These are phyloP conservation scores for Alternaria arbusti DNA, from an alignment of 2,329 filamentous ascomycete genomes.

Conservation along the genomic window DNA sequence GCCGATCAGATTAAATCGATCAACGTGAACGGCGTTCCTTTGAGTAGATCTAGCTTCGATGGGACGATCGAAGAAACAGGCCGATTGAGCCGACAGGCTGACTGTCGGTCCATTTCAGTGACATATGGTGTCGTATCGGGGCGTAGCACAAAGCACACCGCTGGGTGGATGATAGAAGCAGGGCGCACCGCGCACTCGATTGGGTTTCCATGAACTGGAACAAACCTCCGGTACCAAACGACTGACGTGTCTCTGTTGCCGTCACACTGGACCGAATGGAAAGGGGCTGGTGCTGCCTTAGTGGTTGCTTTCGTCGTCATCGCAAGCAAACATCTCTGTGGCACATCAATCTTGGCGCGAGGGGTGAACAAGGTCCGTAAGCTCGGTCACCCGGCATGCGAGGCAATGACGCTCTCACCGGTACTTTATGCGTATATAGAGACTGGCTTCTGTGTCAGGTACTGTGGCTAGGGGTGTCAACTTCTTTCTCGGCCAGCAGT, in stretches of 20 bases:
- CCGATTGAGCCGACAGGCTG: background rate
- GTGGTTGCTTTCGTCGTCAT: background rate
- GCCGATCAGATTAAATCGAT: background rate
- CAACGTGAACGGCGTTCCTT: background rate
- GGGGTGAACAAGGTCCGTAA: too few relatives aligned
- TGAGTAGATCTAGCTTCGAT: background rate
- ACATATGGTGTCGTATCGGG: background rate
- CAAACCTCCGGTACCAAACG: background rate
- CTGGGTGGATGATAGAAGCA: background rate
- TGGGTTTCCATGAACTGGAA: background rate
- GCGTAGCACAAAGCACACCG: background rate
- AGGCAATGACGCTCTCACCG: background rate
- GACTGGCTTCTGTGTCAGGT: background rate
- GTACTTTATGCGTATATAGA: background rate
- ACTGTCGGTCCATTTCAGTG: background rate
- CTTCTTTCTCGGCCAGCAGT: background rate
- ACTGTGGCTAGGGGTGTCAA: background rate
- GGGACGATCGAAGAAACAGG: background rate
- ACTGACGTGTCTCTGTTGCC: background rate
- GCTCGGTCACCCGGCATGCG: background rate
- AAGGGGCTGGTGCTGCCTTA: background rate
- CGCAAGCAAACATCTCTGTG: background rate
- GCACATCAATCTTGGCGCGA: background rate
- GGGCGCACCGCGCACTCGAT: background rate
- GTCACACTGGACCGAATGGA: background rate